phyloP scores from a whole-genome alignment of 495 filamentous ascomycete species.

The Chaetomidium leptoderma region DNA sequence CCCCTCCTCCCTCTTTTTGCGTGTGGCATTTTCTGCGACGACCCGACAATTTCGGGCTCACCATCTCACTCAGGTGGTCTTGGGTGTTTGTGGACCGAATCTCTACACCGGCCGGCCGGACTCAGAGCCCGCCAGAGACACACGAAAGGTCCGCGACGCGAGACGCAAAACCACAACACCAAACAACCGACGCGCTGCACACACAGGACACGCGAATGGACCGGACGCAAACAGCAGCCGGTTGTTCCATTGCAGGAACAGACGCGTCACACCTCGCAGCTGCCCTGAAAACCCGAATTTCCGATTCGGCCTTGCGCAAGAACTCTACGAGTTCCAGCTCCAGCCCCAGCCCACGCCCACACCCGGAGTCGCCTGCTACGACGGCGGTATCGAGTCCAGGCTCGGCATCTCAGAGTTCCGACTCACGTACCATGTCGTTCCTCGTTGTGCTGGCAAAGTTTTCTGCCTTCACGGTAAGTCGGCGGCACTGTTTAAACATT shows the following conservation, averaged over 20 bases:
- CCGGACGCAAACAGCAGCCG: neutral
- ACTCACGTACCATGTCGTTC: conserved; percentile 5
- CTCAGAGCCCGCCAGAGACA: conserved; percentile 6
- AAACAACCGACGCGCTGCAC: neutral
- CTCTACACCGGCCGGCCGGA: conserved; percentile 12
- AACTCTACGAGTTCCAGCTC: neutral
- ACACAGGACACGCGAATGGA: neutral
- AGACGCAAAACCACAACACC: neutral
- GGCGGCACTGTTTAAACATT: neutral
- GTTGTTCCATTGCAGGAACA: neutral
- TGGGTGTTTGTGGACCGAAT: neutral
- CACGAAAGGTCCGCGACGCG: neutral
- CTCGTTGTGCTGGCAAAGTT: conserved; percentile 11
- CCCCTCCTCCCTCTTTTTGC: conserved; percentile 1
- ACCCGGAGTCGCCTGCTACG: conserved; percentile 7
- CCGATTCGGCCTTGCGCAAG: neutral
- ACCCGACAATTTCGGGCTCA: neutral
- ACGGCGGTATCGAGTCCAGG: neutral
- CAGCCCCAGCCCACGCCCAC: too few species aligned
- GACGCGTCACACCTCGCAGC: neutral
- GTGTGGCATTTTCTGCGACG: neutral
- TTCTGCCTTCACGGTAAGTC: conserved; percentile 14
- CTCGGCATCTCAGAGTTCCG: neutral
- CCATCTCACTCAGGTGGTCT: neutral
- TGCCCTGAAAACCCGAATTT: neutral